These are phyloP conservation scores for Cercophora scortea DNA, from an alignment of 495 filamentous ascomycete genomes.

Conservation along the genomic window DNA sequence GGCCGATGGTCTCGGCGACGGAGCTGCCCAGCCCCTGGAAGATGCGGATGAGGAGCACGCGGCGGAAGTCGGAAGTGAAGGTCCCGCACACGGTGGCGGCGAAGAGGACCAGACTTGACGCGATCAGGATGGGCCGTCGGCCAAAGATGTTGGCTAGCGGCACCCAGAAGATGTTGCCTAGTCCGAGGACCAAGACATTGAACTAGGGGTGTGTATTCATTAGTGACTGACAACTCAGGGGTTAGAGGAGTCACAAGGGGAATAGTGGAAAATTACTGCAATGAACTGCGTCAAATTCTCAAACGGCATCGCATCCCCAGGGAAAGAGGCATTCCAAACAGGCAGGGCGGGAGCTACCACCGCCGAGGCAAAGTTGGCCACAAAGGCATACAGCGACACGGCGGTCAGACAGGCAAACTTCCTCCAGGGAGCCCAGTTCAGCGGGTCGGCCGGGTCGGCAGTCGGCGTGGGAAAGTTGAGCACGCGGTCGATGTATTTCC, in stretches of 20 bases:
- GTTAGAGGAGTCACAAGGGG: too few species aligned
- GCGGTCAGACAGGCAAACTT: conserved; percentile 16
- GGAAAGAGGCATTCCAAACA: conserved; percentile 21
- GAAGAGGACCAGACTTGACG: conserved; percentile 37
- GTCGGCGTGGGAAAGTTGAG: conserved; percentile 16
- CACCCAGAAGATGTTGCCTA: conserved; percentile 40
- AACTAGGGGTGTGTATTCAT: conserved; percentile 6
- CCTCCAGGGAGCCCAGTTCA: conserved; percentile 23
- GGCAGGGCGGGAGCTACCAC: conserved; percentile 18
- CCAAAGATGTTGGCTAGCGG: conserved; percentile 51
- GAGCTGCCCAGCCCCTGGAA: conserved; percentile 47
- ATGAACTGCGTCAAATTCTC: conserved; percentile 17
- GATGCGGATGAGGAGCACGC: conserved; percentile 37
- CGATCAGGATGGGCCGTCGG: conserved; percentile 44
- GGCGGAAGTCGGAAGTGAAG: conserved; percentile 30
- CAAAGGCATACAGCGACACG: conserved; percentile 21
- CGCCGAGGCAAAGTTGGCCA: conserved; percentile 18
- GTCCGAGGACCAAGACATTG: conserved; percentile 19
- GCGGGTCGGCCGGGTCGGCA: conserved; percentile 20
- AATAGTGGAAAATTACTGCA: conserved; percentile 6
- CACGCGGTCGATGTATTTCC: conserved; percentile 11
- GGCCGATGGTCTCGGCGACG: conserved; percentile 46
- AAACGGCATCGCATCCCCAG: conserved; percentile 4
- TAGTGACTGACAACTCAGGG: background rate
- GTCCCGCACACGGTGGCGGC: conserved; percentile 42